Percentiles rank a stretch among this genome's conserved stretches.
These are phyloP conservation scores for Penicillium verhagenii DNA, from an alignment of 495 filamentous ascomycete genomes.

Conservation along the genomic window DNA sequence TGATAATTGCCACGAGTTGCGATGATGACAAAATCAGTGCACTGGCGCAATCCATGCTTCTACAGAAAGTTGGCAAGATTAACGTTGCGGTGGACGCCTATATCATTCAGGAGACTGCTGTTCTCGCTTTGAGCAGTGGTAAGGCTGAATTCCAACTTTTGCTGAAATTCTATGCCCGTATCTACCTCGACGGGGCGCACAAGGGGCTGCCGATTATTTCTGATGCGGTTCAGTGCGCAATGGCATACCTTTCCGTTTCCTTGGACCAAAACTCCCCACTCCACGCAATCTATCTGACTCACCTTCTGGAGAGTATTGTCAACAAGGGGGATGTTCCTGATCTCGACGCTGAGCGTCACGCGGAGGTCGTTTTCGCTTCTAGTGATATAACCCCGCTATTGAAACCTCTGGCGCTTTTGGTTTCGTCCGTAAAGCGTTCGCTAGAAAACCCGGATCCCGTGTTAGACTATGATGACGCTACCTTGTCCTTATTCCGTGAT, in stretches of 20 bases:
- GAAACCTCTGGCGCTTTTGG: conserved; percentile 73
- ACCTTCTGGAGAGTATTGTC: conserved; percentile 84
- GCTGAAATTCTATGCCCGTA: conserved; percentile 74
- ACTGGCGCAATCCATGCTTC: conserved; percentile 89
- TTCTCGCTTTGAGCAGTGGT: conserved; percentile 71
- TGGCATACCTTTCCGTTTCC: conserved; percentile 69
- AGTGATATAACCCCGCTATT: conserved; percentile 82
- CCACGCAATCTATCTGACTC: conserved; percentile 73
- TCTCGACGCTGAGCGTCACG: conserved; percentile 59
- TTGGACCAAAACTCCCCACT: conserved; percentile 65
- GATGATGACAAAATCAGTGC: conserved; percentile 90
- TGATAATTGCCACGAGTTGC: conserved; percentile 75
- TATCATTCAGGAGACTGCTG: conserved; percentile 78
- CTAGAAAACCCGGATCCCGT: conserved; percentile 24
- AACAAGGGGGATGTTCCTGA: conserved; percentile 76
- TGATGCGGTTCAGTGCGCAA: conserved; percentile 55
- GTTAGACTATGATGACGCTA: conserved; percentile 59
- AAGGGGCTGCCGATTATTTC: conserved; percentile 54
- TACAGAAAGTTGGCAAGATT: conserved; percentile 87
- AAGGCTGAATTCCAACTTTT: conserved; percentile 77
- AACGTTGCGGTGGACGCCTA: conserved; percentile 72
- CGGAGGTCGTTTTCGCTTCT: conserved; percentile 74
- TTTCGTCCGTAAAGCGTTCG: conserved; percentile 54
- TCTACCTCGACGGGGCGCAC: conserved; percentile 68
- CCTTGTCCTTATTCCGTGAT: conserved; percentile 72